Evolutionary conservation across 805 yeast genomes (phyloP), one percentile per base, ranked within the genome.

Genomic region (Jamesozyma gamospora): DNA sequence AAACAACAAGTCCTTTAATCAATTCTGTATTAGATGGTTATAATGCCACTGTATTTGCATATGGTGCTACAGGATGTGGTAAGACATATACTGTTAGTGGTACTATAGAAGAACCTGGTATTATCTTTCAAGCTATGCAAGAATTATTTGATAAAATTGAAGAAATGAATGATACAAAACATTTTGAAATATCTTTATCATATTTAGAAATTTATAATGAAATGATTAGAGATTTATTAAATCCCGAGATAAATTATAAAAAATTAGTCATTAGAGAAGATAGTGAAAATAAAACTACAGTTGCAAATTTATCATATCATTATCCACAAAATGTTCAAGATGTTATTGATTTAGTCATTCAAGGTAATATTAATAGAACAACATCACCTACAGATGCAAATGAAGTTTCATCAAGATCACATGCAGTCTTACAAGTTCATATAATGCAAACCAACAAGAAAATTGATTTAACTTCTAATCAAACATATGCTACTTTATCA

Each of bases 31-130:
- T 88, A 32, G 92, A 83, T 45, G 97, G 96, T 0, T 84, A 67
- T 60, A 87, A 90, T 57, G 80, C 95, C 5, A 86, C 96, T 0
- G 85, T 88, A 0, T 88, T 88, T 65, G 96, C 97, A 0, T 88
- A 88, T 57, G 97, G 97, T 1, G 94, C 97, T 24, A 88, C 97
- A 0, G 97, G 97, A 0, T 88, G 96, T 60, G 97, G 97, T n/a
- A 88, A 88, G 56, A 88, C 96, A 0, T 86, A 82, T 56, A 88
- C 97, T 0, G 82, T 88, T 26, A 74, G 81, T 55, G 96, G 96
- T 0, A 72, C 79, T 0, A 70, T 77, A 0, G 72, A 72, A 2
- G 63, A 71, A 19, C 95, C 95, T 0, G 96, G 95, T 0, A 73
- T 88, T 12, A 81, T 86, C 0, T 83, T 79, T 50, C 62, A 79